These are phyloP conservation scores for Gleditsia sinensis DNA, from an alignment of 306 rosid genomes.

Conservation along the genomic window DNA sequence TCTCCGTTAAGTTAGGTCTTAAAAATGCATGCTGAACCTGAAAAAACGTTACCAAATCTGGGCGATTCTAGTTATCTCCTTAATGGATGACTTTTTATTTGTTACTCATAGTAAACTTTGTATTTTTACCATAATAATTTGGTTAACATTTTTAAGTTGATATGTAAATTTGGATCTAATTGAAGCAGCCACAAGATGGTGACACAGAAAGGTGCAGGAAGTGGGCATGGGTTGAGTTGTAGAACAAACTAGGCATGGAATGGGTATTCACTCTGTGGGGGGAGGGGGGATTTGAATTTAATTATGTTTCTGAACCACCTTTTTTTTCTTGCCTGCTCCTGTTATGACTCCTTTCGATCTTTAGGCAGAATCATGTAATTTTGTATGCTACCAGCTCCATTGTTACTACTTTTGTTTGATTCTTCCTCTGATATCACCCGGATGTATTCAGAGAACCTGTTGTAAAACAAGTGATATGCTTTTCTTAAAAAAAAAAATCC, in stretches of 20 bases:
- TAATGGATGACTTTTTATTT: background rate
- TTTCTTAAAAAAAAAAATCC: background rate
- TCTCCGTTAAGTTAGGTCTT: slow-evolving; percentile 19
- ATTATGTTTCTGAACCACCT: too few relatives aligned
- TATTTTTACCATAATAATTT: background rate
- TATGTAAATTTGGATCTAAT: background rate
- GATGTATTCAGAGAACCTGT: background rate
- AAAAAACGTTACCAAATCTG: slow-evolving; percentile 15
- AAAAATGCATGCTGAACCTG: slow-evolving; percentile 18
- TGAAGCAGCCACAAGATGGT: background rate
- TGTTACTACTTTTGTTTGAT: too few relatives aligned
- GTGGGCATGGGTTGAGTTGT: background rate
- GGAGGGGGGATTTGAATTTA: background rate
- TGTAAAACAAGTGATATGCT: background rate
- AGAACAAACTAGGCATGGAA: slow-evolving; percentile 2
- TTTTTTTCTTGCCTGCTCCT: too few relatives aligned
- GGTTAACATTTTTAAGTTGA: background rate
- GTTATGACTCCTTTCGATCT: background rate
- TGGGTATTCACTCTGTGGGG: too few relatives aligned
- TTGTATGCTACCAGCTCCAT: too few relatives aligned
- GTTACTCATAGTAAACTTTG: background rate
- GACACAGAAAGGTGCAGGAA: background rate
- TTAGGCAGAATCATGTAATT: background rate
- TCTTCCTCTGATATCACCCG: background rate
- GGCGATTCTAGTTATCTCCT: slow-evolving; percentile 3